These are phyloP conservation scores for Inga leiocalycina DNA, from an alignment of 306 rosid species.

Conservation along the genomic window DNA sequence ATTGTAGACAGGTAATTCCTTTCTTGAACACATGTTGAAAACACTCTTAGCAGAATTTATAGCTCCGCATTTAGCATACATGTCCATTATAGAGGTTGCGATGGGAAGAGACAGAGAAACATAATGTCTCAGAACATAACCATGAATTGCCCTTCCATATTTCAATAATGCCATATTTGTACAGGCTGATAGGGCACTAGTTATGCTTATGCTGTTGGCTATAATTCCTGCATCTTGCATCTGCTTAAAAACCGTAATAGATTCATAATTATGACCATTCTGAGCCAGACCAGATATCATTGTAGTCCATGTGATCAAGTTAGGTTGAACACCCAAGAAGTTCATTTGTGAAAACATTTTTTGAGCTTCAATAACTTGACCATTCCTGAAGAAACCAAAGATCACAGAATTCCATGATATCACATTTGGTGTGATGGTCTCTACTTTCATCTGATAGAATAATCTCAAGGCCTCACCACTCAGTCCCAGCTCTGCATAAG, in stretches of 20 bases:
- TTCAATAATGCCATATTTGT: conserved; percentile 51
- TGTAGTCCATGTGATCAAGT: conserved; percentile 77
- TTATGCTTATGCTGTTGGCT: conserved; percentile 60
- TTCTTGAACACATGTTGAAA: conserved; percentile 49
- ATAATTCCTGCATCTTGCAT: conserved; percentile 71
- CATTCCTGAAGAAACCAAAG: conserved; percentile 66
- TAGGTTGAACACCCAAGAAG: conserved; percentile 52
- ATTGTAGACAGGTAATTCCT: conserved; percentile 61
- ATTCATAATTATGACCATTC: conserved; percentile 57
- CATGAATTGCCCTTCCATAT: conserved; percentile 76
- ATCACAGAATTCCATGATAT: conserved; percentile 83
- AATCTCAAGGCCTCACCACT: conserved; percentile 79
- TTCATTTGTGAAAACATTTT: conserved; percentile 73
- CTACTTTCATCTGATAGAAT: conserved; percentile 80
- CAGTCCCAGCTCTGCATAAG: conserved; percentile 70
- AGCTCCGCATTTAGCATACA: conserved; percentile 86
- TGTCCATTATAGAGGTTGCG: conserved; percentile 65
- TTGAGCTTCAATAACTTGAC: conserved; percentile 65
- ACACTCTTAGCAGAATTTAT: conserved; percentile 54
- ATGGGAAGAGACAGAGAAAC: conserved; percentile 42
- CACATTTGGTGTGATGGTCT: conserved; percentile 65
- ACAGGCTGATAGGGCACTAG: conserved; percentile 62
- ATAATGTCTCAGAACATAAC: conserved; percentile 55
- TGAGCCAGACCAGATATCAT: conserved; percentile 70
- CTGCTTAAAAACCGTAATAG: conserved; percentile 49